Evolutionary conservation across 1,139 yeast genomes (phyloP).

Genomic region (Pichia terricola): DNA sequence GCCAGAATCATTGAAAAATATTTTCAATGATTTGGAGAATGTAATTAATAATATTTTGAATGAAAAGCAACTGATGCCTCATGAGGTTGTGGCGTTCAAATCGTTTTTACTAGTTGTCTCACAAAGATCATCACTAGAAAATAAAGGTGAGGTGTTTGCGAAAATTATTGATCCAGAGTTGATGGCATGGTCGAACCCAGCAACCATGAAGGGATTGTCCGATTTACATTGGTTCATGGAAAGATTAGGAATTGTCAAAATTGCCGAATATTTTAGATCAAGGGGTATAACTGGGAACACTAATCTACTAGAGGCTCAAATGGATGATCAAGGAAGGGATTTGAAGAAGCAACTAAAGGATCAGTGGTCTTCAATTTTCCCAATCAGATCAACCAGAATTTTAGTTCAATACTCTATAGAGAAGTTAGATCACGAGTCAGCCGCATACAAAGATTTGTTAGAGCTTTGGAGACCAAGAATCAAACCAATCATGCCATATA

Average conservation of each 20-base stretch:
- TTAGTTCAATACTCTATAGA: slow-evolving; percentile 94
- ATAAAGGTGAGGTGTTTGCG: slow-evolving; percentile 64
- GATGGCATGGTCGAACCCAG: slow-evolving; percentile 86
- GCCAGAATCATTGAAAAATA: slow-evolving; percentile 81
- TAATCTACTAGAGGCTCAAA: slow-evolving; percentile 62
- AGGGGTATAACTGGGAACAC: slow-evolving; percentile 75
- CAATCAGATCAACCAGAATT: slow-evolving; percentile 90
- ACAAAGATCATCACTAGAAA: slow-evolving; percentile 66
- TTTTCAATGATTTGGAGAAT: slow-evolving; percentile 70
- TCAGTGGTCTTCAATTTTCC: slow-evolving; percentile 91
- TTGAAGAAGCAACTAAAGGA: slow-evolving; percentile 72
- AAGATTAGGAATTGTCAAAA: slow-evolving; percentile 85
- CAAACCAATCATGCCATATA: slow-evolving; percentile 84
- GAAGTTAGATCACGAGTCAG: slow-evolving; percentile 67
- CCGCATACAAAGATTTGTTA: slow-evolving; percentile 64
- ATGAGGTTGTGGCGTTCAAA: slow-evolving; percentile 88
- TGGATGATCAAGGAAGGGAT: slow-evolving; percentile 84
- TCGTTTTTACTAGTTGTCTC: slow-evolving; percentile 87
- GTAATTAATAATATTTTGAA: slow-evolving; percentile 68
- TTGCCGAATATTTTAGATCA: slow-evolving; percentile 80
- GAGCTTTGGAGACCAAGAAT: slow-evolving; percentile 89
- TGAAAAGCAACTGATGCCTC: slow-evolving; percentile 68
- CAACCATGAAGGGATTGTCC: slow-evolving; percentile 77
- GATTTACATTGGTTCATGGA: slow-evolving; percentile 98
- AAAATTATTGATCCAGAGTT: slow-evolving; percentile 89